A percentile compares a stretch with the other conserved stretches of the same genome.
These are phyloP conservation scores for Annulohypoxylon nitens DNA, from an alignment of 495 filamentous ascomycete species.

Conservation along the genomic window DNA sequence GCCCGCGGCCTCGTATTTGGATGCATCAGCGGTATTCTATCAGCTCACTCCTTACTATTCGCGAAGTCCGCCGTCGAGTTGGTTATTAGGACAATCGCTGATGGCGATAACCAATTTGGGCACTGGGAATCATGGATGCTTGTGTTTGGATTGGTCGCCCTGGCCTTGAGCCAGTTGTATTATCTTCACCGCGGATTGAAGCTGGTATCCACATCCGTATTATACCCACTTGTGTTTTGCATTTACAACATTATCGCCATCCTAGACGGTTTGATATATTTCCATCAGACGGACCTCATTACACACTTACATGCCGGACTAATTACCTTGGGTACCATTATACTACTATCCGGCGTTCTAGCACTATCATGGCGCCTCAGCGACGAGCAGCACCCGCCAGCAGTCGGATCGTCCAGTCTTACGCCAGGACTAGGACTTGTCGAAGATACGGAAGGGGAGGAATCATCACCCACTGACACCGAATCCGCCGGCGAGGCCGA, in stretches of 20 bases:
- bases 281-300: slow-evolving; percentile 86
- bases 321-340: slow-evolving; percentile 86
- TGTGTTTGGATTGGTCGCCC: slow-evolving; percentile 79
- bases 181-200: slow-evolving; percentile 95
- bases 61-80: slow-evolving; percentile 98
- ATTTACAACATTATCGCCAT: slow-evolving; percentile 99
- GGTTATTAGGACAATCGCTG: slow-evolving; percentile 90
- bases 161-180: slow-evolving; percentile 93
- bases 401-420: slow-evolving; percentile 70
- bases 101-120: slow-evolving; percentile 92
- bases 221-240: slow-evolving; percentile 99
- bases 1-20: slow-evolving; percentile 89
- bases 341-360: slow-evolving; percentile 88
- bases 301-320: slow-evolving; percentile 80
- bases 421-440: slow-evolving; percentile 78
- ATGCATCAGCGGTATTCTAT: slow-evolving; percentile 89
- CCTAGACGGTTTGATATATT: slow-evolving; percentile 96
- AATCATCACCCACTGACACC: slow-evolving; percentile 60
- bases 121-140: slow-evolving; percentile 98
- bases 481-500: slow-evolving; percentile 58
- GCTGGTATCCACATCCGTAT: slow-evolving; percentile 92
- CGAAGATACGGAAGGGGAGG: slow-evolving; percentile 72
- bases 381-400: slow-evolving; percentile 72
- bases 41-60: slow-evolving; percentile 91
- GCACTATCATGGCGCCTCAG: slow-evolving; percentile 94